Evolutionary conservation across 1,284 basidiomycete species (phyloP).

Genomic region (Ganoderma lucidum): DNA sequence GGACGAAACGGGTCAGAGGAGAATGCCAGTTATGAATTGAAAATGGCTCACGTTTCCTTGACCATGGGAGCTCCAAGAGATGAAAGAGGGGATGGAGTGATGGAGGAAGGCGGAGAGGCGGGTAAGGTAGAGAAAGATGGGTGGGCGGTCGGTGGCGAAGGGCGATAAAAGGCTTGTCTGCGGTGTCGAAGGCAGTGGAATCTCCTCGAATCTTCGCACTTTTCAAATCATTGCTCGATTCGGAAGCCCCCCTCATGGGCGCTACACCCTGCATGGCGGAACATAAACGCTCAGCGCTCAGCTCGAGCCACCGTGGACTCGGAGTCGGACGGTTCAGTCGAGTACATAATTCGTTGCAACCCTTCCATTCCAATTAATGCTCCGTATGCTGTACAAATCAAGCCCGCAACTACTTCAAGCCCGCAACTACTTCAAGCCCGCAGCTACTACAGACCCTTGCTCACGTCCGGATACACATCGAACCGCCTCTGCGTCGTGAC

Average conservation of each 20-base stretch:
- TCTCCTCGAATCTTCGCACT: conserved; percentile 44
- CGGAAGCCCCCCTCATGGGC: conserved; percentile 10
- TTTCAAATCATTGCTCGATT: conserved; percentile 11
- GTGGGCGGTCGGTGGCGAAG: conserved; percentile 29
- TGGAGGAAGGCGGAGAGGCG: conserved; percentile 32
- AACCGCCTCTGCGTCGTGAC: conserved; percentile 91
- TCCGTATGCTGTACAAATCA: background rate
- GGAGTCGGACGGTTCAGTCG: too few species aligned
- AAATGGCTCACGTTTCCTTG: conserved; percentile 63
- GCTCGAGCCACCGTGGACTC: too few species aligned
- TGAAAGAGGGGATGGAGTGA: conserved; percentile 12
- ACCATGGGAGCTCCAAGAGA: conserved; percentile 51
- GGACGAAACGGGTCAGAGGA: conserved; percentile 12
- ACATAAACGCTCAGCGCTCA: background rate
- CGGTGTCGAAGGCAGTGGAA: conserved; percentile 46
- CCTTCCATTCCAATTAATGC: background rate
- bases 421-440: conserved; percentile 18
- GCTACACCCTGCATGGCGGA: background rate
- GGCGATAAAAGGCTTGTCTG: conserved; percentile 32
- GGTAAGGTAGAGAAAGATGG: conserved; percentile 30
- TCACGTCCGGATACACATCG: conserved; percentile 89
- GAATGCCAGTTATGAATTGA: background rate
- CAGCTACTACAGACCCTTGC: conserved; percentile 35
- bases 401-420: background rate
- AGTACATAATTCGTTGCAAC: too few species aligned